phyloP scores from a whole-genome alignment of 768 basidiomycete genomes.

The Baorangia bicolor region DNA sequence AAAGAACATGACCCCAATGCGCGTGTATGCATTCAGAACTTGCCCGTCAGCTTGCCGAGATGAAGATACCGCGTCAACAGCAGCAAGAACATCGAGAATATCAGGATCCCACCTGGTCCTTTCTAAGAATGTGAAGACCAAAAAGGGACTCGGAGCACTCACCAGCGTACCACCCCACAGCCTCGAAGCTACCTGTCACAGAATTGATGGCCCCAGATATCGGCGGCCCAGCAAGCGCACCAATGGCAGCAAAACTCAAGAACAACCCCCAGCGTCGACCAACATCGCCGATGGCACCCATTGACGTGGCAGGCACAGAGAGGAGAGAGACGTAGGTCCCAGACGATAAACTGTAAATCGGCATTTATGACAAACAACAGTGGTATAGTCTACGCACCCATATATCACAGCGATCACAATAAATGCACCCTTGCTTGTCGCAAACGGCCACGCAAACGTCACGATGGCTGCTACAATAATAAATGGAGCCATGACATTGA shows the following conservation, averaged over 20 bases:
- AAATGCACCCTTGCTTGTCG: constrained; percentile 40
- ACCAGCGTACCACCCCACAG: constrained; percentile 43
- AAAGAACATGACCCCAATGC: not conserved
- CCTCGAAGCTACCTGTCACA: constrained; percentile 46
- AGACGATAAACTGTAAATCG: constrained; percentile 47
- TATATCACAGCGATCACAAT: constrained; percentile 60
- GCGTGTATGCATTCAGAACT: constrained; percentile 31
- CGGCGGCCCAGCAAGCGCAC: constrained; percentile 67
- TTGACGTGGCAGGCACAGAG: constrained; percentile 53
- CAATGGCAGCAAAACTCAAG: constrained; percentile 57
- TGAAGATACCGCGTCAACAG: constrained; percentile 40
- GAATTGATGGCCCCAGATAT: constrained; percentile 68
- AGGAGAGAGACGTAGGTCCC: constrained; percentile 63
- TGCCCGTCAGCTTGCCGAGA: constrained; percentile 40
- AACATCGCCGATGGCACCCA: constrained; percentile 60
- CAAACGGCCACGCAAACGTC: constrained; percentile 74
- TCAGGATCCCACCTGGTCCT: constrained; percentile 35
- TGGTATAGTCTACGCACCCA: constrained; percentile 44
- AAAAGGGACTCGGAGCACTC: not conserved
- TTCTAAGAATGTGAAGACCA: not conserved
- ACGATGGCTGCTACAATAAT: constrained; percentile 53
- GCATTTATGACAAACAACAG: not conserved
- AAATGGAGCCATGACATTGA: constrained; percentile 70
- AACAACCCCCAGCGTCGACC: constrained; percentile 67
- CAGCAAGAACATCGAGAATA: constrained; percentile 44